Evolutionary conservation across 345 rosid species (phyloP), one percentile per base, ranked within the genome.

Genomic region (Pistacia vera): DNA sequence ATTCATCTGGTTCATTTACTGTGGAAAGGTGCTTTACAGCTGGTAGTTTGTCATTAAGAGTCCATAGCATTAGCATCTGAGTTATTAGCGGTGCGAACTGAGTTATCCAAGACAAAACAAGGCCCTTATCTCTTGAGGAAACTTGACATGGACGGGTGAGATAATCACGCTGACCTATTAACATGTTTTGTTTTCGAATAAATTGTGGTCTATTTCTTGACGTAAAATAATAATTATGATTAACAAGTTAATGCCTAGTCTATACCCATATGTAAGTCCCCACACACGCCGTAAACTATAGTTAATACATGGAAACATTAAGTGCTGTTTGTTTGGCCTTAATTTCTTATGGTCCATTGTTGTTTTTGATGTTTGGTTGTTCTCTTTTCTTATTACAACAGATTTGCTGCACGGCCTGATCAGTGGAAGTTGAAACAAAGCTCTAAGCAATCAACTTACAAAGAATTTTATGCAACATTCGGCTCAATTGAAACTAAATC

Each of bases 361-460:
- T n/a, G 55, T 74, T 65, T 52, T 41, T 30, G 10, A 66, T 55
- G 22, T 54, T 65, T 55, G 22, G 7, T 48, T 30, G 55, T 33
- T 46, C 57, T 38, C 67, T 71, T 76, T 68, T 68, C 58, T 75
- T 76, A 18, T 76, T 66, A 60, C 59, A 51, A 68, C 88, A 92
- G 99, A 44, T 90, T 80, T 80, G 89, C 92, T 61, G 77, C 80
- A 49, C 82, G 83, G 76, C 90, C 94, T 66, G 94, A 89, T 66
- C 91, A 86, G 71, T 96, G 99, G 99, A 92, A 84, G 85, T 84
- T 86, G 51, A 93, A 78, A 82, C 98, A 89, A 83, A 87, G 82
- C 81, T 85, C 95, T 9, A 96, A 93, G 85, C 91, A 93, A 80
- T 88, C 92, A 11, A 76, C 92, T 74, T 93, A 88, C 83, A 80